Evolutionary conservation across 2,329 filamentous ascomycete genomes (phyloP).

Genomic region (Leptographium radiaticola): DNA sequence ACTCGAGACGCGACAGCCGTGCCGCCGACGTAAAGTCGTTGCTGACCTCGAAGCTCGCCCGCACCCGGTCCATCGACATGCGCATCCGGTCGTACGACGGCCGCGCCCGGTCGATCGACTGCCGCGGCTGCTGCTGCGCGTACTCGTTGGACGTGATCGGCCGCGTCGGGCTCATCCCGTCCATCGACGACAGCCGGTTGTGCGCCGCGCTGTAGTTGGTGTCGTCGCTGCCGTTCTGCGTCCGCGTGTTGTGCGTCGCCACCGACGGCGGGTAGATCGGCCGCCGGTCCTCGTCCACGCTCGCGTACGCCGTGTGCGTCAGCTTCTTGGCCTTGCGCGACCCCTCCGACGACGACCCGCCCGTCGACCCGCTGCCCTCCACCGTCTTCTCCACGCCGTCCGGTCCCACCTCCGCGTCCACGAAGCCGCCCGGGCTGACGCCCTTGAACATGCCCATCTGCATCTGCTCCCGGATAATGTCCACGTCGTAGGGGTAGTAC

Average conservation of each 20-base stretch:
- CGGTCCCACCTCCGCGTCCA: conserved; percentile 11
- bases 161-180: conserved; percentile 48
- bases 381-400: conserved; percentile 30
- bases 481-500: conserved; percentile 83
- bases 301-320: conserved; percentile 41
- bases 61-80: conserved; percentile 73
- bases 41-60: conserved; percentile 74
- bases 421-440: conserved; percentile 32
- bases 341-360: conserved; percentile 39
- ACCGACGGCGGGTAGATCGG: conserved; percentile 91
- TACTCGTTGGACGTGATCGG: conserved; percentile 26
- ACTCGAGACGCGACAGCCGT: conserved; percentile 73
- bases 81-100: conserved; percentile 83
- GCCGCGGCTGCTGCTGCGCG: not conserved
- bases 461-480: conserved; percentile 91
- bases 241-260: conserved; percentile 68
- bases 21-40: conserved; percentile 87
- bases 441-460: conserved; percentile 66
- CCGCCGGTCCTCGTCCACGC: conserved; percentile 73
- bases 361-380: conserved; percentile 19
- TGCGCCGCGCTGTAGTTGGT: conserved; percentile 52
- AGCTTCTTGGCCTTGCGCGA: conserved; percentile 36
- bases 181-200: conserved; percentile 21
- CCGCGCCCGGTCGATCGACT: conserved; percentile 54
- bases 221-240: conserved; percentile 85